These are phyloP conservation scores for Amphicarpaea edgeworthii DNA, from an alignment of 306 rosid species.

Conservation along the genomic window DNA sequence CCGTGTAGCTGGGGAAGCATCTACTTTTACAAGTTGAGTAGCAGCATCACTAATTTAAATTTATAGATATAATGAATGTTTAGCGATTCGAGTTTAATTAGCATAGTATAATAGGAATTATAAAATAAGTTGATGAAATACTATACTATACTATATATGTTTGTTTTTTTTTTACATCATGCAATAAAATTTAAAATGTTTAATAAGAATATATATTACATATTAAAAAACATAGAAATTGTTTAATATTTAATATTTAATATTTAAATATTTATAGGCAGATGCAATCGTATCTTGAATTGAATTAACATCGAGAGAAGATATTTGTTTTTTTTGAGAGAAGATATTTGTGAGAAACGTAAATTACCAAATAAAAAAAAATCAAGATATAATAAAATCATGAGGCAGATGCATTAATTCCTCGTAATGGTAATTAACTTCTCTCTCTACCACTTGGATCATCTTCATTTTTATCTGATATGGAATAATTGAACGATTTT, in stretches of 20 bases:
- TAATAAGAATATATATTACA: background rate
- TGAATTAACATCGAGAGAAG: background rate
- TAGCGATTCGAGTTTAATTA: background rate
- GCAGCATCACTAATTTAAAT: background rate
- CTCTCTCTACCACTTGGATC: background rate
- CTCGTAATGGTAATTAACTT: background rate
- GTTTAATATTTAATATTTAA: too few relatives aligned
- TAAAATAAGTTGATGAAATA: background rate
- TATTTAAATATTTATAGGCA: too few relatives aligned
- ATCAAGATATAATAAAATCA: background rate
- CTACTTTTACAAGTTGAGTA: background rate
- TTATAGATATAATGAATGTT: background rate
- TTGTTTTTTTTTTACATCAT: background rate
- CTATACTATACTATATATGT: background rate
- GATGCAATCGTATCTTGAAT: background rate
- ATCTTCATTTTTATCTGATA: background rate
- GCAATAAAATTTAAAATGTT: background rate
- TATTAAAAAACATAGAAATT: too few relatives aligned
- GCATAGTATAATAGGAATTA: background rate
- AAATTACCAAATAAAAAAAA: background rate
- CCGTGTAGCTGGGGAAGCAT: conserved; percentile 6
- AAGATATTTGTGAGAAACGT: background rate
- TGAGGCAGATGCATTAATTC: background rate
- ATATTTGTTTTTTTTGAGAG: too few relatives aligned
- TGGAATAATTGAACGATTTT: background rate